Base-by-base conservation (phyloP, 2,329 filamentous ascomycete species). In the Huntiella moniliformis region DNA sequence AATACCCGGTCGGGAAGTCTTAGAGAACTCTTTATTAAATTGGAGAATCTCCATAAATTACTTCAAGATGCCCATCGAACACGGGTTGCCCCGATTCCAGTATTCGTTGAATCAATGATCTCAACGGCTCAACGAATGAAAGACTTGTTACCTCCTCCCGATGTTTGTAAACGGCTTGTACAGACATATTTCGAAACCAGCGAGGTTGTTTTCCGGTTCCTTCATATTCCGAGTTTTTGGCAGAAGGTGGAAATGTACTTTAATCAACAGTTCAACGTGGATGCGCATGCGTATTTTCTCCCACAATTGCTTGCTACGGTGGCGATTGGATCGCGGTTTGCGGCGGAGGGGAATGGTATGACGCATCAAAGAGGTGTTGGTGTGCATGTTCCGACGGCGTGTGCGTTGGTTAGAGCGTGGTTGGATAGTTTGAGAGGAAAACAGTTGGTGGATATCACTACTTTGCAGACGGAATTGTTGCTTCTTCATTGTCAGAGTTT, bases 51-150 rank as follows among this genome's bases (percentile, higher is more conserved):
- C 34, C 65, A 73, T 53, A 64, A 60, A 50, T 56, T 61, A 11
- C 57, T 73, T 6, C 66, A 67, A 51, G 63, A 67, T 42, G 64
- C 69, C 28, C 64, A 67, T 52, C 59, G 59, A 45, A 64, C 65
- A 52, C 63, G 62, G 0, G 56, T 71, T 36, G 57, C 65, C 4
- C 70, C 71, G 0, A 72, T 74, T 38, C 62, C 67, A 3, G 70
- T 74, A 31, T 74, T 67, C 52, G 70, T 73, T 22, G 68, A 74
- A 52, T 73, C 70, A n/a, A 68, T 73, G 60, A 68, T 71, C 54
- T 70, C 71, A 0, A 63, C 74, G 2, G 65, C 66, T 47, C 71
- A 71, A 55, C 67, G 71, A 40, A 74, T 74, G 71, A 64, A 62
- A 28, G 70, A 74, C 48, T 70, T 74, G 11, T 53, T 74, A 13